Evolutionary conservation across 2,329 filamentous ascomycete genomes (phyloP).

Genomic region (Sclerotinia minor): DNA sequence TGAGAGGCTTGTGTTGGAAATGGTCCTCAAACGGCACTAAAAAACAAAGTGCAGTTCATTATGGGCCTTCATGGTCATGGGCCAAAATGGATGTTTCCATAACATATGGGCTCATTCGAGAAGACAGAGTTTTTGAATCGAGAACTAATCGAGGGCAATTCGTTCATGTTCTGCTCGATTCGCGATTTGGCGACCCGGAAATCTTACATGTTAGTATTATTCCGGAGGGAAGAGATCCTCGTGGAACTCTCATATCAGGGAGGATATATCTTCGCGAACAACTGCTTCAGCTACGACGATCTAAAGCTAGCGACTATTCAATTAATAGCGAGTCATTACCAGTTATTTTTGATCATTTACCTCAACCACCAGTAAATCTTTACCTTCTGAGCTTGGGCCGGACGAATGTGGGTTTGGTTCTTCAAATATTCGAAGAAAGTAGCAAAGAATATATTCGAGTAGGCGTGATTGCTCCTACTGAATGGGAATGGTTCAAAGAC

Average conservation of each 20-base stretch:
- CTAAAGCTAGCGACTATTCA: constrained; percentile 14
- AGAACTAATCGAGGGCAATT: neutral
- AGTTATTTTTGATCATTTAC: constrained; percentile 20
- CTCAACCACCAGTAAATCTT: constrained; percentile 19
- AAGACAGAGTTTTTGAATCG: constrained; percentile 11
- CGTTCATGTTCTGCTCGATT: constrained; percentile 1
- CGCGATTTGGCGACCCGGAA: neutral
- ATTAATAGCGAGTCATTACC: constrained; percentile 4
- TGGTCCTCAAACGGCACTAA: constrained; percentile 4
- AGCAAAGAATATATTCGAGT: constrained; percentile 17
- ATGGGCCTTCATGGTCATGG: constrained; percentile 25
- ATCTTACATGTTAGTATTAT: constrained; percentile 19
- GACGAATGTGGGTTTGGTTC: constrained; percentile 19
- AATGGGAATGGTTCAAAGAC: constrained; percentile 23
- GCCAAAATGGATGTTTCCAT: constrained; percentile 22
- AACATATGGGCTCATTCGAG: constrained; percentile 14
- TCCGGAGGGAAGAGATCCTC: constrained; percentile 10
- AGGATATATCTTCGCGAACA: constrained; percentile 15
- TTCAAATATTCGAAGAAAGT: neutral
- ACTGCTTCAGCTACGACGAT: constrained; percentile 3
- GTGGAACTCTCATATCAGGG: constrained; percentile 14
- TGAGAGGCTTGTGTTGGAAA: constrained; percentile 26
- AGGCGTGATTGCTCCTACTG: constrained; percentile 16
- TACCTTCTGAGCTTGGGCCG: constrained; percentile 14
- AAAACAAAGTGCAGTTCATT: neutral